Percentiles rank a stretch among this genome's conserved stretches.
Conservation (phyloP, 768 basidiomycete genomes). For the Megacollybia marginata region DNA sequence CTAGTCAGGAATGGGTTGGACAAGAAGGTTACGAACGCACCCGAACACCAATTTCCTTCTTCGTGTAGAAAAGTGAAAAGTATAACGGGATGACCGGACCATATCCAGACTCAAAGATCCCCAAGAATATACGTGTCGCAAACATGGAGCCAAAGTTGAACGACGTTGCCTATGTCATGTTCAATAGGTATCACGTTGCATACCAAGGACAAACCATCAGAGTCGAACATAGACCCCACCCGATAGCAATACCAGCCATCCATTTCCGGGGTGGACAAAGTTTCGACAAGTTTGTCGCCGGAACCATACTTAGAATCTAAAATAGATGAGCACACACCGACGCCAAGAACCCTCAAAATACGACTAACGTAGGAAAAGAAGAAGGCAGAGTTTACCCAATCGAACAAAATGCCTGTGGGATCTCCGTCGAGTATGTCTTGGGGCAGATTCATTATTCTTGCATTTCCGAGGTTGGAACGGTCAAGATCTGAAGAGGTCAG, state of each 20-base stretch:
- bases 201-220: conserved; percentile 37
- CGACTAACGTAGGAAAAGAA: conserved; percentile 71
- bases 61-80: conserved; percentile 76
- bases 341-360: neutral
- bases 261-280: conserved; percentile 61
- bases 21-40: conserved; percentile 20
- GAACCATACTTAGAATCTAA: conserved; percentile 65
- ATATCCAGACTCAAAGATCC: conserved; percentile 73
- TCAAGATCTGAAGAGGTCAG: conserved; percentile 33
- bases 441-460: conserved; percentile 64
- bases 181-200: neutral
- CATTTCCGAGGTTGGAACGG: conserved; percentile 75
- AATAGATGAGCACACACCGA: neutral
- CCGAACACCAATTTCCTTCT: conserved; percentile 63
- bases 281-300: conserved; percentile 59
- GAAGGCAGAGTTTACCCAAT: conserved; percentile 73
- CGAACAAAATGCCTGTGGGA: conserved; percentile 59
- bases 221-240: conserved; percentile 73
- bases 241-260: conserved; percentile 57
- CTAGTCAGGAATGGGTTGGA: too few relatives aligned
- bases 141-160: conserved; percentile 57
- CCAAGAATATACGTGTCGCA: conserved; percentile 53
- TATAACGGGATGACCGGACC: conserved; percentile 74
- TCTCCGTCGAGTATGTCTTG: conserved; percentile 62
- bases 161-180: conserved; percentile 39